Evolutionary conservation across 2,329 filamentous ascomycete species (phyloP), one percentile per base, ranked within the genome.

Genomic region (Sclerotinia nivalis): DNA sequence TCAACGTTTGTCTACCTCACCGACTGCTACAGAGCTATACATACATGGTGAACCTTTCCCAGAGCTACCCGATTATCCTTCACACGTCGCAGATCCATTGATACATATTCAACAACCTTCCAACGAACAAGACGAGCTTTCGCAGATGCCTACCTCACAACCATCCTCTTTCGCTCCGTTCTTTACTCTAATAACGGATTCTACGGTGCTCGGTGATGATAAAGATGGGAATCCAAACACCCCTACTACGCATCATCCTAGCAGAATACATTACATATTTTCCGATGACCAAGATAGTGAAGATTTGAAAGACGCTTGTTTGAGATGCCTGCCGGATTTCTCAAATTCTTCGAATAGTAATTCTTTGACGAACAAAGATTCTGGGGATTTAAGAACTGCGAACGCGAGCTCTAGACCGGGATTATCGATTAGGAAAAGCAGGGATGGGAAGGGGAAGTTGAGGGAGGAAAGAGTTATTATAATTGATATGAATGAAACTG

Each of bases 201-300:
- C 86, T 15, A 86, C 88, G 34, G 47, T 59, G 9, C 50, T 43
- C 20, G 22, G 15, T 13, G 25, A 31, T 18, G 50, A 47, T 31
- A 31, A 13, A 40, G 58, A 68, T 69, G n/a, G 34, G 18, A 40
- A 50, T 13, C n/a, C 68, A n/a, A 52, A 56, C n/a, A 89, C 87
- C 12, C 86, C 88, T 75, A 87, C 92, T 59, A 91, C 93, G 72
- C 86, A 93, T 76, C 94, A 98, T 79, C 96, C 95, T 2, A 47
- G 60, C 1, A 89, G 88, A 67, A 89, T 97, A 1, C 93, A 95
- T 82, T 98, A 98, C 82, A 87, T 98, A 77, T 98, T 99, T 82
- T 88, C 88, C 75, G 94, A 98, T 80, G 96, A 98, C 80, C 93
- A 97, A 77, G 71, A 66, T n/a, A 87, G 89, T 2, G 91, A 94